These are phyloP conservation scores for Miamiensis avidus DNA, from an alignment of 169 alveolate species.

Conservation along the genomic window DNA sequence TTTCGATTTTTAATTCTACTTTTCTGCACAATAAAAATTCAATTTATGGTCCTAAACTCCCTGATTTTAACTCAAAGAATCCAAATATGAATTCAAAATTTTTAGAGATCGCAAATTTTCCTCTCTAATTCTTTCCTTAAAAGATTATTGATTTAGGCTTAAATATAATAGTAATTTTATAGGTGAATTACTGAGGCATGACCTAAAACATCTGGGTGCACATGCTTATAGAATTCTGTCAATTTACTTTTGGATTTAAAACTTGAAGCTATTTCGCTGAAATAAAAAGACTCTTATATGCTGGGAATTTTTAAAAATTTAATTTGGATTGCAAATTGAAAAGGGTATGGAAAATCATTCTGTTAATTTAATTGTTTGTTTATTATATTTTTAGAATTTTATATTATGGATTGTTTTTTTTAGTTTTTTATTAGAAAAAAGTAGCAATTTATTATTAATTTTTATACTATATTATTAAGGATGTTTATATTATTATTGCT, in stretches of 20 bases:
- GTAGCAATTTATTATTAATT: too few species aligned
- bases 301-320: too few species aligned
- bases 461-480: too few species aligned
- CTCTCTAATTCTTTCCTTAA: conserved; percentile 20
- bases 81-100: conserved; percentile 12
- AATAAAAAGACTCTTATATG: too few species aligned
- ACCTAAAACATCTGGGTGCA: conserved; percentile 48
- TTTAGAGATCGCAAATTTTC: conserved; percentile 20
- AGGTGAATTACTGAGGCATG: conserved; percentile 35
- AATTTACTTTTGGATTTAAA: conserved; percentile 31
- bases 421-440: too few species aligned
- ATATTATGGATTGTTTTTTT: too few species aligned
- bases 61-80: conserved; percentile 12
- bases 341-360: too few species aligned
- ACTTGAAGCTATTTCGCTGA: neutral
- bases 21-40: conserved; percentile 5
- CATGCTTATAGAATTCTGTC: conserved; percentile 47
- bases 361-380: too few species aligned
- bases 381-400: too few species aligned
- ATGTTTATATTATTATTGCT: too few species aligned
- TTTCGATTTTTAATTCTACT: conserved; percentile 10
- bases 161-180: too few species aligned
- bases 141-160: neutral
- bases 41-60: conserved; percentile 6
- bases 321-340: too few species aligned